Conservation (phyloP, 768 basidiomycete species). For the Bullera alba region DNA sequence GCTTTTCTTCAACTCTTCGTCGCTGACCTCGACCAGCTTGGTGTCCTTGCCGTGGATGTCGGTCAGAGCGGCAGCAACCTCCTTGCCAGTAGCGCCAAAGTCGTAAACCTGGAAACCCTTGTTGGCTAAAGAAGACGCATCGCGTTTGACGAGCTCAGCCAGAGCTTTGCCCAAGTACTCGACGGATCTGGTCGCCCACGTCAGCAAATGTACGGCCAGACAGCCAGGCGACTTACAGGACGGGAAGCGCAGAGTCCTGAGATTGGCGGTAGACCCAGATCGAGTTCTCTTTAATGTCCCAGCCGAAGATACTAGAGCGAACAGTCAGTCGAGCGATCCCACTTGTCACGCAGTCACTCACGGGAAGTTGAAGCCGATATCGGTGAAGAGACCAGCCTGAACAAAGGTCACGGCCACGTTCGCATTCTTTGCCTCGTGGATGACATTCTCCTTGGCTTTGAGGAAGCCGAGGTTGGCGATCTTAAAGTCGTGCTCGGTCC, state of each 20-base stretch:
- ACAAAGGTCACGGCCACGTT: conserved; percentile 8
- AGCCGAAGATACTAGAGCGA: conserved; percentile 3
- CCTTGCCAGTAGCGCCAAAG: not conserved
- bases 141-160: not conserved
- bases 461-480: not conserved
- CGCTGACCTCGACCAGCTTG: not conserved
- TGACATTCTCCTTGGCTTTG: conserved; percentile 2
- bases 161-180: not conserved
- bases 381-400: conserved; percentile 3
- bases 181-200: not conserved
- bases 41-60: conserved; percentile 10
- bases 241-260: not conserved
- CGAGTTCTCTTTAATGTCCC: conserved; percentile 12
- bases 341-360: conserved; percentile 2
- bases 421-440: not conserved
- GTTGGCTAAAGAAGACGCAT: not conserved
- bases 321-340: not conserved
- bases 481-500: conserved; percentile 4
- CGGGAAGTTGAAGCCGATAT: conserved; percentile 6
- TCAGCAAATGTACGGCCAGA: not conserved
- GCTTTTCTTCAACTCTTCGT: not conserved
- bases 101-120: not conserved
- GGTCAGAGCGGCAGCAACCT: conserved; percentile 5
- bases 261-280: conserved; percentile 3
- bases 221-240: not conserved